Evolutionary conservation across 2,329 filamentous ascomycete species (phyloP).

Genomic region (Cladosporium sp.): DNA sequence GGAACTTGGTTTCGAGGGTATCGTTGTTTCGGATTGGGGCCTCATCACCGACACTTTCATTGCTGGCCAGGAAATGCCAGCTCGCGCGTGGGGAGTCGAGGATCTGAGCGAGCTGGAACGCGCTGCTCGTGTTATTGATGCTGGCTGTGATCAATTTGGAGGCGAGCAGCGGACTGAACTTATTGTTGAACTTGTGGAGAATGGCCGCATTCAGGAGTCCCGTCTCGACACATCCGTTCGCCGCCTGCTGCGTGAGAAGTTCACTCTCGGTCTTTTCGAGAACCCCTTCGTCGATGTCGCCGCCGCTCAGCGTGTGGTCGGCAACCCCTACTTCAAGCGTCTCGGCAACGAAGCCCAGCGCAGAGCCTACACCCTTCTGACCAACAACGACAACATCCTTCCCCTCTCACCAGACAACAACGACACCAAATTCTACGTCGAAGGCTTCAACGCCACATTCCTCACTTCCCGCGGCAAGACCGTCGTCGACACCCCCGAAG

Average conservation of each 20-base stretch:
- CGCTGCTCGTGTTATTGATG: constrained; percentile 42
- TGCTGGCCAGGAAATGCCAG: constrained; percentile 42
- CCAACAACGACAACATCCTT: constrained; percentile 31
- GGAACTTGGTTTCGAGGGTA: constrained; percentile 67
- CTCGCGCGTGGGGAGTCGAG: constrained; percentile 49
- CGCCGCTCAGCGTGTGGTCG: constrained; percentile 38
- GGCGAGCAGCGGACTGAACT: constrained; percentile 45
- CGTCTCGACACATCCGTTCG: constrained; percentile 46
- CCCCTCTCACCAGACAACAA: constrained; percentile 23
- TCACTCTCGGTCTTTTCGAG: constrained; percentile 49
- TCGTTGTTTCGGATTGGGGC: constrained; percentile 61
- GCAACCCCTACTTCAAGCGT: constrained; percentile 40
- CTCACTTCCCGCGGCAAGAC: constrained; percentile 31
- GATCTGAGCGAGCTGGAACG: constrained; percentile 40
- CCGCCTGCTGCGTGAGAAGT: constrained; percentile 47
- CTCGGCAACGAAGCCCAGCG: constrained; percentile 36
- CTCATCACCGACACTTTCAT: constrained; percentile 45
- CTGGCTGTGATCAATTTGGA: constrained; percentile 51
- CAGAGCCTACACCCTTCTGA: constrained; percentile 34
- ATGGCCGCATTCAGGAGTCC: constrained; percentile 29
- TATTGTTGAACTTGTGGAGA: constrained; percentile 5
- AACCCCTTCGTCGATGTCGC: constrained; percentile 47
- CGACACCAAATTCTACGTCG: constrained; percentile 31
- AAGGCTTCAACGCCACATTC: constrained; percentile 33
- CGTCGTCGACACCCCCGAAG: constrained; percentile 33